Percentiles rank a stretch among this genome's conserved stretches.
phyloP scores from a whole-genome alignment of 495 filamentous ascomycete genomes.

The Emericellopsis terricola region DNA sequence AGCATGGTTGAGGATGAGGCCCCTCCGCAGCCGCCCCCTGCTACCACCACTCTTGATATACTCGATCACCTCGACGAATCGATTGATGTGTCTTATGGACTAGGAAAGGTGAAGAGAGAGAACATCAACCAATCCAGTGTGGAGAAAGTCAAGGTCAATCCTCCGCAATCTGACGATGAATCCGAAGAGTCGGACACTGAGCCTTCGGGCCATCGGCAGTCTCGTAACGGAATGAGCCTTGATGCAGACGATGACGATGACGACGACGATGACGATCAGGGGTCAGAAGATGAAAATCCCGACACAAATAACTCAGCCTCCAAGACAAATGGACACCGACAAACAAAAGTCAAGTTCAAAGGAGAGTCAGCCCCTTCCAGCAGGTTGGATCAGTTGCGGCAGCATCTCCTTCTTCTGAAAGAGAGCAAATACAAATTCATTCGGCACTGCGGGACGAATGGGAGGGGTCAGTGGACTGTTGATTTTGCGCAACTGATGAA shows the following conservation, averaged over 20 bases:
- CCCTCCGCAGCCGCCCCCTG: constrained; percentile 8
- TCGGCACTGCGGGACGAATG: constrained; percentile 32
- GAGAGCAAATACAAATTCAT: constrained; percentile 55
- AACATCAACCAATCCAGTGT: constrained; percentile 22
- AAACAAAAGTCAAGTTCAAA: constrained; percentile 12
- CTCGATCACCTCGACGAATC: constrained; percentile 23
- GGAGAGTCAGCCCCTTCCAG: constrained; percentile 13
- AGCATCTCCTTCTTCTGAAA: constrained; percentile 58
- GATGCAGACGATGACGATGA: constrained; percentile 22
- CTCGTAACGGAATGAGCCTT: constrained; percentile 13
- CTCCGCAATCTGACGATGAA: constrained; percentile 22
- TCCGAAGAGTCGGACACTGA: constrained; percentile 18
- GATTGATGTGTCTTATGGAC: constrained; percentile 19
- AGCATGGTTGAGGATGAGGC: constrained; percentile 28
- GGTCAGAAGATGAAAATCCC: constrained; percentile 9
- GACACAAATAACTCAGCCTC: constrained; percentile 10
- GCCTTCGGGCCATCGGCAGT: background rate
- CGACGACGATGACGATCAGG: constrained; percentile 15
- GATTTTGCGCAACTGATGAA: constrained; percentile 54
- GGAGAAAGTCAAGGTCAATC: constrained; percentile 18
- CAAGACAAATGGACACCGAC: constrained; percentile 13
- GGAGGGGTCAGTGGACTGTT: constrained; percentile 58
- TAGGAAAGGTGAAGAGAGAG: constrained; percentile 21
- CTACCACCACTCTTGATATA: constrained; percentile 32
- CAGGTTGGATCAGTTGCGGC: constrained; percentile 42